These are phyloP conservation scores for Globisporangium recalcitrans DNA, from an alignment of 352 stramenopile species.

Conservation along the genomic window DNA sequence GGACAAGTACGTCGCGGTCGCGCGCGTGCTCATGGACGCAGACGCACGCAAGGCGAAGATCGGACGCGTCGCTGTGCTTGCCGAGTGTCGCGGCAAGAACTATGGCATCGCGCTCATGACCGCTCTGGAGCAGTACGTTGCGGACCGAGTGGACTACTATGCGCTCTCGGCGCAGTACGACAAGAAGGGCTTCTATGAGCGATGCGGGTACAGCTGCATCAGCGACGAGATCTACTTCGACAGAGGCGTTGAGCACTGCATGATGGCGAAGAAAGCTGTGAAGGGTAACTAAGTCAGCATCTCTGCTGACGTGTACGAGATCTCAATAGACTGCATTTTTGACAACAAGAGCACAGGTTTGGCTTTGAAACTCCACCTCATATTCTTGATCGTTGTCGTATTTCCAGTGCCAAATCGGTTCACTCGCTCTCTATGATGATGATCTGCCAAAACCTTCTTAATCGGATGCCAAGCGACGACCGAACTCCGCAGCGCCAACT, in stretches of 20 bases:
- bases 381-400: not conserved
- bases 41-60: slow-evolving; percentile 37
- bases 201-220: slow-evolving; percentile 49
- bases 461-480: slow-evolving; percentile 29
- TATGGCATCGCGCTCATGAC: slow-evolving; percentile 44
- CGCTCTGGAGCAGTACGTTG: slow-evolving; percentile 27
- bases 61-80: slow-evolving; percentile 49
- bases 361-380: not conserved
- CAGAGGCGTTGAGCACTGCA: slow-evolving; percentile 48
- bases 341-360: not conserved
- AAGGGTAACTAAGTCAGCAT: not conserved
- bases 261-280: slow-evolving; percentile 34
- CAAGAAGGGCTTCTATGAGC: slow-evolving; percentile 64
- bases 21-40: slow-evolving; percentile 33
- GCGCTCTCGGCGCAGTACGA: slow-evolving; percentile 43
- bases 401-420: not conserved
- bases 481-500: slow-evolving; percentile 51
- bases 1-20: slow-evolving; percentile 48
- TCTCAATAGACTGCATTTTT: slow-evolving; percentile 2
- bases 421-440: not conserved
- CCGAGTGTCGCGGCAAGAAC: slow-evolving; percentile 47
- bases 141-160: slow-evolving; percentile 27
- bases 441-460: slow-evolving; percentile 5
- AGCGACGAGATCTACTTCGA: slow-evolving; percentile 55
- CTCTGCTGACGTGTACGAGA: not conserved